Evolutionary conservation across 768 basidiomycete species (phyloP), one percentile per base, ranked within the genome.

Genomic region (Leucocoprinus leucothites): DNA sequence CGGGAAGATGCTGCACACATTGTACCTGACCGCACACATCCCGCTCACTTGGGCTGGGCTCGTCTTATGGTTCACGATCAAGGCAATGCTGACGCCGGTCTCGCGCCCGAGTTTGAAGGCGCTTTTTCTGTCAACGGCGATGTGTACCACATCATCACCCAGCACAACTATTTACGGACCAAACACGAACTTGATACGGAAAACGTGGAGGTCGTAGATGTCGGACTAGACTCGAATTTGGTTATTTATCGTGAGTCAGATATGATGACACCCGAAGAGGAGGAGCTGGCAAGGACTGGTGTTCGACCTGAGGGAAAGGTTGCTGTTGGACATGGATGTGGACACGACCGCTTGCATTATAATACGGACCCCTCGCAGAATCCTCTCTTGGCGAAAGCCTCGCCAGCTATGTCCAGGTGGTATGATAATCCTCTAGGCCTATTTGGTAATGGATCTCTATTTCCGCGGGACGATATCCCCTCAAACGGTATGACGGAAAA

Each of bases 201-300:
- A 26, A 64, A 77, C 18, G 50, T 65, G 19, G 59, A 73, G 40
- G 56, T 67, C 19, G 65, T 76, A 2, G 75, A 74, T 25, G 72
- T 76, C 11, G 64, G 28, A 4, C 38, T 71, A n/a, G 82, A 84
- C 59, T 67, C 72, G 0, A 66, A 67, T 8, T 74, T 93, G 53
- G 84, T 94, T 51, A 81, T 93, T 47, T 91, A 87, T 79, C 76
- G 87, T 45, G 86, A 92, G 60, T 78, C 78, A 21, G 90, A 92
- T 71, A 74, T 82, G 24, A 80, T 82, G 76, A 75, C 74, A 9
- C 66, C 69, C 21, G 73, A 79, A 51, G 82, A 85, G 63, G 79
- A 81, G 57, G 68, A 68, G 48, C 65, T 62, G 40, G 72, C 64
- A 24, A 67, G 61, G 57, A 70, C 61, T 43, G 72, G 69, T 40